Base-by-base conservation (phyloP, 2,329 filamentous ascomycete genomes). In the Claviceps citrina region DNA sequence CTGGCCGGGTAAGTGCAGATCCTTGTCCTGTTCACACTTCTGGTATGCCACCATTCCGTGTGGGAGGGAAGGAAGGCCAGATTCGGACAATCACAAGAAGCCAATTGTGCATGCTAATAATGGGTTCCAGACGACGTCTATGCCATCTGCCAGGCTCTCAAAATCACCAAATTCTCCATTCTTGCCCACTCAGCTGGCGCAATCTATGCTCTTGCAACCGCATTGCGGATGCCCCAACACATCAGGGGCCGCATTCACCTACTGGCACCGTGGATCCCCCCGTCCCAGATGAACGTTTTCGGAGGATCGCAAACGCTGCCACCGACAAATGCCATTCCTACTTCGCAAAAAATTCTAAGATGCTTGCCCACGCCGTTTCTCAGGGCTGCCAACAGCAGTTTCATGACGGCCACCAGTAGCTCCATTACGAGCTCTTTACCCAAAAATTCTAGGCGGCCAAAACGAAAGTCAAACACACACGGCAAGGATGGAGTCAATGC, bases 121-220 rank as follows among this genome's bases (percentile, higher is more conserved):
- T 46, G 3, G 31, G 4, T 2, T 44, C 2, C 43, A 73, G 71
- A 75, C 53, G 91, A 98, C 59, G 85, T 98, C 12, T 83, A 93
- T 44, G 81, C 87, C 39, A 93, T 98, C 43, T 98, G 91, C 57
- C 84, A 94, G 54, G 70, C 82, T 12, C 70, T 98, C 33, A 87
- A 85, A 50, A 93, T 98, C 47, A 91, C 81, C 9, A 93, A 94
- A 49, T 98, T 98, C 56, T 96, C 89, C 6, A 83, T 98, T 16
- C 71, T 98, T 2, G 91, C 91, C 2, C 91, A 98, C 59, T 96
- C 89, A 1, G 91, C 91, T 1, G 91, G 91, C 13, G 89, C 91
- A n/a, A 93, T 98, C 39, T 98, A 98, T 55, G 91, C 91, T 2
- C 72, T 98, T 15, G 91, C 91, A 0, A 96, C 91, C 0, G 91